phyloP scores from a whole-genome alignment of 2,329 filamentous ascomycete genomes.

The Fusarium sp. region DNA sequence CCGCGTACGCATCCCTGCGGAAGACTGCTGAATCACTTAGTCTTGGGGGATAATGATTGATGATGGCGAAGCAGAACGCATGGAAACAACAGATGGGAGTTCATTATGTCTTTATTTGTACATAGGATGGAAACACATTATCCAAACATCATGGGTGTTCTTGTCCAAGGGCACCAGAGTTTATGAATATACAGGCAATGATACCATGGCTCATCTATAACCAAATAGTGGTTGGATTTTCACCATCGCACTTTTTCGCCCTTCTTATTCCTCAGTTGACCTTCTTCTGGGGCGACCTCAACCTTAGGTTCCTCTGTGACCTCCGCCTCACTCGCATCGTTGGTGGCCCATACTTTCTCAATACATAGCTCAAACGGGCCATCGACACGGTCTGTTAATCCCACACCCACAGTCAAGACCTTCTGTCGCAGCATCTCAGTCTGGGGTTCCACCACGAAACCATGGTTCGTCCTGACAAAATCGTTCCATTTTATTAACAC shows the following conservation, averaged over 20 bases:
- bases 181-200: slow-evolving; percentile 20
- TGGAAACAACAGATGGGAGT: slow-evolving; percentile 4
- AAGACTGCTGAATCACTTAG: slow-evolving; percentile 54
- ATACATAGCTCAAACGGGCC: slow-evolving; percentile 91
- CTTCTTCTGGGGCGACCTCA: slow-evolving; percentile 38
- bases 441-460: slow-evolving; percentile 92
- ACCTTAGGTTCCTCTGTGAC: slow-evolving; percentile 31
- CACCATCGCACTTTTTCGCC: slow-evolving; percentile 58
- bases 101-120: slow-evolving; percentile 37
- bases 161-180: slow-evolving; percentile 11
- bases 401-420: slow-evolving; percentile 86
- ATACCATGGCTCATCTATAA: background rate
- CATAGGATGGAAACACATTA: slow-evolving; percentile 6
- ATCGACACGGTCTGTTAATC: slow-evolving; percentile 87
- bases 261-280: slow-evolving; percentile 55
- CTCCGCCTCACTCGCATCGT: slow-evolving; percentile 58
- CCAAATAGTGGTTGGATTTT: background rate
- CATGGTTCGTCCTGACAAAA: slow-evolving; percentile 95
- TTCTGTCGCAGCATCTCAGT: slow-evolving; percentile 88
- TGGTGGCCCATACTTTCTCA: slow-evolving; percentile 91
- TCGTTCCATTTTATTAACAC: slow-evolving; percentile 91
- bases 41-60: slow-evolving; percentile 33
- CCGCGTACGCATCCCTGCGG: slow-evolving; percentile 72
- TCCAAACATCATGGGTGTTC: background rate
- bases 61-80: slow-evolving; percentile 6